Evolutionary conservation across 2,329 filamentous ascomycete species (phyloP), one percentile per base, ranked within the genome.

Genomic region (Verruconis gallopava): DNA sequence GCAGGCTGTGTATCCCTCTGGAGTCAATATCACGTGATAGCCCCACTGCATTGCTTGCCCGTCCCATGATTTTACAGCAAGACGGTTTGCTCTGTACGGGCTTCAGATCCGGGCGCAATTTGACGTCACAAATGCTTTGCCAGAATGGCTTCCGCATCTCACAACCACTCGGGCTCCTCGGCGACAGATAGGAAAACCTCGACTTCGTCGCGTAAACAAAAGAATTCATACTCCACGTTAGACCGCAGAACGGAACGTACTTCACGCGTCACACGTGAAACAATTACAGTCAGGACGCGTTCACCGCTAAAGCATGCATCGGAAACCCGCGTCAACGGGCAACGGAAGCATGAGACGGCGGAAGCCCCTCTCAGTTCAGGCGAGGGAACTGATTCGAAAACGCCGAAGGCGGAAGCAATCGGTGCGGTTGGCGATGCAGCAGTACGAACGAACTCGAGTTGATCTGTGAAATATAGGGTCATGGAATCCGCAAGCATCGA

Each of bases 401-500:
- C 19, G 32, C 20, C 13, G 2, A 36, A 25, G 50, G 52, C 28
- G 50, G 52, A 42, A 9, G 21, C 5, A 22, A 30, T 21, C 14
- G 33, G 14, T 9, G n/a, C 17, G 34, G 41, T 44, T 21, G 53
- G 55, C n/a, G n/a, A n/a, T n/a, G n/a, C n/a, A n/a, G n/a, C n/a
- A n/a, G n/a, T n/a, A n/a, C n/a, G n/a, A n/a, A n/a, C n/a, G n/a
- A n/a, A n/a, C n/a, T n/a, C 13, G 15, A 17, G 33, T 21, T 42
- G 32, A 42, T 37, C 5, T n/a, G 2, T 41, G 18, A 9, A n/a
- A 30, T 30, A 36, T 17, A 42, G 40, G 11, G 32, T 11, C 19
- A 44, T 96, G 91, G 91, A 79, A 77, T 43, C 89, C 91, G 1
- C 74, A 85, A 55, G 89, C 78, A 5, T 79, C 73, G 1, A 65